Evolutionary conservation across 768 basidiomycete genomes (phyloP).

Genomic region (Candolleomyces aberdarensis): DNA sequence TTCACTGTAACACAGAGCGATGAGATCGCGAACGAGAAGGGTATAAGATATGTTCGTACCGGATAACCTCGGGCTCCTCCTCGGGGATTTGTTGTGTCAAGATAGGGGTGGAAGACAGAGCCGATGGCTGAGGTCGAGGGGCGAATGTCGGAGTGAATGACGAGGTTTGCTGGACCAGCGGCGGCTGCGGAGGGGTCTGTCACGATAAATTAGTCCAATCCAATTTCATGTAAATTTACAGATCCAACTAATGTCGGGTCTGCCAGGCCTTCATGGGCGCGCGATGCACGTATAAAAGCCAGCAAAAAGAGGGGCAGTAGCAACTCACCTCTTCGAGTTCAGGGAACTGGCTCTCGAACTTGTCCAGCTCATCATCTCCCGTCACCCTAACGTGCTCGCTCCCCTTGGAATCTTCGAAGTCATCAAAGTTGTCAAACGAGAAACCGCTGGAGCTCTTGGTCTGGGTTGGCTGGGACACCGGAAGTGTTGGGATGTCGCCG

Average conservation of each 20-base stretch:
- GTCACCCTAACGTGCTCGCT: slow-evolving; percentile 70
- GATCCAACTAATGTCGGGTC: neutral
- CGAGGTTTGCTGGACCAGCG: slow-evolving; percentile 26
- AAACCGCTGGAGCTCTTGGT: slow-evolving; percentile 42
- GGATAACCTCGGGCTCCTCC: slow-evolving; percentile 86
- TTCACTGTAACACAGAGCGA: slow-evolving; percentile 41
- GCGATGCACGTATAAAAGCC: neutral
- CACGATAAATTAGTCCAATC: slow-evolving; percentile 13
- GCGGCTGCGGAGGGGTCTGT: slow-evolving; percentile 33
- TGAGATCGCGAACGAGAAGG: neutral
- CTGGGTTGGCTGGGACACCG: slow-evolving; percentile 14
- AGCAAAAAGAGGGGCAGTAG: neutral
- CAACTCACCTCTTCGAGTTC: slow-evolving; percentile 57
- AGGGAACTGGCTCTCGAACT: slow-evolving; percentile 84
- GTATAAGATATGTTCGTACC: slow-evolving; percentile 38
- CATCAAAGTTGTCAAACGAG: slow-evolving; percentile 65
- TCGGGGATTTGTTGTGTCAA: slow-evolving; percentile 64
- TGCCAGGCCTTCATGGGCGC: neutral
- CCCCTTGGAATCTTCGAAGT: slow-evolving; percentile 44
- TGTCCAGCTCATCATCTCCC: slow-evolving; percentile 80
- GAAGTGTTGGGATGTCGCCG: slow-evolving; percentile 46
- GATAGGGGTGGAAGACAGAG: slow-evolving; percentile 70
- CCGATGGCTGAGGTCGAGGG: slow-evolving; percentile 72
- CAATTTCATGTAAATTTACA: neutral
- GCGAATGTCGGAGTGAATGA: slow-evolving; percentile 52